Evolutionary conservation across 495 filamentous ascomycete species (phyloP).

Genomic region (Penicillium angulare): DNA sequence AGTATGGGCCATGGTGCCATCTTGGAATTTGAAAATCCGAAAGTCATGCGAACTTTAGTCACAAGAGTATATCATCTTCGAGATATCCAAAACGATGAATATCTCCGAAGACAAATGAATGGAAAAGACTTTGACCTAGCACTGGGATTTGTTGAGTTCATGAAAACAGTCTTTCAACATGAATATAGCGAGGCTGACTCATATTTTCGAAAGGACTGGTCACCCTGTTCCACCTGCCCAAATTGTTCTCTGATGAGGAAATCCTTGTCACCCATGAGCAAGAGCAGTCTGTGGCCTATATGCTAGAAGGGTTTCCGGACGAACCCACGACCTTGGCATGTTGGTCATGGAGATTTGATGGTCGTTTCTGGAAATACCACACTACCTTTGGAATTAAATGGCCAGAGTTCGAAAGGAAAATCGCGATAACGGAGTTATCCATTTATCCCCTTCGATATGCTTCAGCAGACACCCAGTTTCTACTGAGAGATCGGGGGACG

Average conservation of each 20-base stretch:
- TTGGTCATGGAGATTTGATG: slow-evolving; percentile 5
- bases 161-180: neutral
- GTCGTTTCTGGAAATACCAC: neutral
- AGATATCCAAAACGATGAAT: too few species aligned
- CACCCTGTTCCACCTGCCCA: neutral
- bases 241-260: neutral
- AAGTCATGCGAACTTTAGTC: neutral
- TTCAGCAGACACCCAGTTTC: neutral
- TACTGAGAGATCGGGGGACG: neutral
- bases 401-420: neutral
- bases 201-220: neutral
- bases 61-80: neutral
- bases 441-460: neutral
- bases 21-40: neutral
- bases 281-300: neutral
- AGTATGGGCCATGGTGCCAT: neutral
- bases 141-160: neutral
- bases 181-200: neutral
- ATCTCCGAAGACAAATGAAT: too few species aligned
- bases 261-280: neutral
- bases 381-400: neutral
- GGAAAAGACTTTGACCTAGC: neutral
- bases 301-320: neutral
- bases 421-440: neutral
- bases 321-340: neutral